phyloP scores from a whole-genome alignment of 2,329 filamentous ascomycete species.

The Colletotrichum sp. region DNA sequence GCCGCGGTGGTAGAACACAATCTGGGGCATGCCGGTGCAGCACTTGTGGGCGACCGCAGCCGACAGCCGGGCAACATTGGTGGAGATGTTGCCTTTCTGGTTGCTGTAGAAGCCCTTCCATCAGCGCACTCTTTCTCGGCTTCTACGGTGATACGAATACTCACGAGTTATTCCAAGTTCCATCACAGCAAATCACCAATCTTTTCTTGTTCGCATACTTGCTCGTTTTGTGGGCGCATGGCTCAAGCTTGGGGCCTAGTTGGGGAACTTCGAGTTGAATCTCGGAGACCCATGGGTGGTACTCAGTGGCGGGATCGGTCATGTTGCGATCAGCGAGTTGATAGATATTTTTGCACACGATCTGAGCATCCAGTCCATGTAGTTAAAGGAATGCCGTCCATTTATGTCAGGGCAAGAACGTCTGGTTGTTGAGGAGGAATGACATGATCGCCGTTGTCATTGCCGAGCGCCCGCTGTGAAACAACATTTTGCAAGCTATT shows the following conservation, averaged over 20 bases:
- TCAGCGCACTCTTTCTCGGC: background rate
- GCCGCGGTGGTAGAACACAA: constrained; percentile 42
- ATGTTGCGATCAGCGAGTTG: background rate
- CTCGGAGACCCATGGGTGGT: background rate
- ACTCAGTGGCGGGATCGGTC: background rate
- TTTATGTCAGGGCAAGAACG: background rate
- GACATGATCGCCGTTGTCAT: background rate
- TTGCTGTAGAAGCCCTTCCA: background rate
- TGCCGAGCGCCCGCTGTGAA: background rate
- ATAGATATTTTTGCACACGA: rapidly evolving
- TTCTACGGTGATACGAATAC: background rate
- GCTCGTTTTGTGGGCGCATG: constrained; percentile 10
- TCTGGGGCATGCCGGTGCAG: constrained; percentile 34
- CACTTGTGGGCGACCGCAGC: constrained; percentile 32
- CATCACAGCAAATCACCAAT: constrained; percentile 39
- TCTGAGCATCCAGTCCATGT: rapidly evolving
- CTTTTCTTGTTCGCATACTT: constrained; percentile 22
- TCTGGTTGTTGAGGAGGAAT: background rate
- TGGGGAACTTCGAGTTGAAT: background rate
- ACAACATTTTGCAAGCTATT: background rate
- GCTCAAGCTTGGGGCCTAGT: background rate
- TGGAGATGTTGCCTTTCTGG: constrained; percentile 12
- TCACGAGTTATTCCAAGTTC: constrained; percentile 36
- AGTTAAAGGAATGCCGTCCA: background rate
- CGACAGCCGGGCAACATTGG: constrained; percentile 38